Evolutionary conservation across 75 land plant genomes (phyloP).

Genomic region (Pseudotsuga menziesii): DNA sequence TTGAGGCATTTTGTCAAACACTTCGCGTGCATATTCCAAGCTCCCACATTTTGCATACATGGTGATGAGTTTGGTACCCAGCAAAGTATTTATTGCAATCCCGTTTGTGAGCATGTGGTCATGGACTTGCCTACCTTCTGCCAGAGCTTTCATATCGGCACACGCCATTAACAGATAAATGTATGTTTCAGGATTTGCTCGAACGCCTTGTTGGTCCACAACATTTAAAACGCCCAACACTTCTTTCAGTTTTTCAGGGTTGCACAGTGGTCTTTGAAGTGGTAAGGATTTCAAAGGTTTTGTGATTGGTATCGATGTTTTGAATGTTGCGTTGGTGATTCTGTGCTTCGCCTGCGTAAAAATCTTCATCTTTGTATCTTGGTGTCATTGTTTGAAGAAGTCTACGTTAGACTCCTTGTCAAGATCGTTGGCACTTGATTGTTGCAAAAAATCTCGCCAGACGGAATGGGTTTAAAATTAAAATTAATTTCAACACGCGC

Average conservation of each 20-base stretch:
- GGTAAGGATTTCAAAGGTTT: too few relatives aligned
- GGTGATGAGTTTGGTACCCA: constrained; percentile 16
- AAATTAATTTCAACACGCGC: too few relatives aligned
- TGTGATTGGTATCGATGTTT: too few relatives aligned
- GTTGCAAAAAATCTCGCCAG: too few relatives aligned
- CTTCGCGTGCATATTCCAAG: constrained; percentile 11
- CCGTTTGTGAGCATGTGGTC: background rate
- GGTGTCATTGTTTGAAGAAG: too few relatives aligned
- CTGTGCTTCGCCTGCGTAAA: too few relatives aligned
- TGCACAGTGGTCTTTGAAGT: background rate
- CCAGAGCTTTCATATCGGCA: background rate
- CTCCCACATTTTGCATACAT: constrained; percentile 44
- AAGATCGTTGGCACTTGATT: too few relatives aligned
- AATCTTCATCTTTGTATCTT: too few relatives aligned
- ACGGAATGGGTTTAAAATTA: too few relatives aligned
- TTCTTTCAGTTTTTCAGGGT: constrained; percentile 2
- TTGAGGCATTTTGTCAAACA: constrained; percentile 42
- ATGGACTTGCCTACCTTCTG: constrained; percentile 3
- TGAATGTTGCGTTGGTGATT: too few relatives aligned
- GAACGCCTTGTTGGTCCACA: background rate
- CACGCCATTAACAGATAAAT: constrained; percentile 1
- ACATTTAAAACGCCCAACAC: background rate
- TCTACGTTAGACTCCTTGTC: too few relatives aligned
- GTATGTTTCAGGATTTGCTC: background rate
- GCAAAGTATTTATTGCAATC: too few relatives aligned